Conservation (phyloP, 192 early-diverging fungal genomes). For the Allomyces macrogynus region DNA sequence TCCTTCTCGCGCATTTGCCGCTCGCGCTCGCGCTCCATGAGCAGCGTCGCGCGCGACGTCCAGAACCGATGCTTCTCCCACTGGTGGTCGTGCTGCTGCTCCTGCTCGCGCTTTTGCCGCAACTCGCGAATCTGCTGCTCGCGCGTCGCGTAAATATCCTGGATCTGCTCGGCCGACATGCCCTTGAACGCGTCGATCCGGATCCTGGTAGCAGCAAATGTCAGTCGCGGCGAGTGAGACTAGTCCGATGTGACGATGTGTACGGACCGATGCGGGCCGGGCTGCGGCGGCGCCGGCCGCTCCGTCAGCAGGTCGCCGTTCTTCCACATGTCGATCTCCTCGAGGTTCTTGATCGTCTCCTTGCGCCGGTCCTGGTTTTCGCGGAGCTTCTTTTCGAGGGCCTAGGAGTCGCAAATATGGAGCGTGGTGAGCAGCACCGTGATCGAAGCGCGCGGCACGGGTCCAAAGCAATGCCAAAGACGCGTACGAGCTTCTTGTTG, state of each 20-base stretch:
- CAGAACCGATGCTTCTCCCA: conserved; percentile 17
- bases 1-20: conserved; percentile 13
- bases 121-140: conserved; percentile 23
- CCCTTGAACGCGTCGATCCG: conserved; percentile 37
- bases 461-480: neutral
- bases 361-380: conserved; percentile 11
- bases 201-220: conserved; percentile 8
- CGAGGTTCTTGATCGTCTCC: conserved; percentile 16
- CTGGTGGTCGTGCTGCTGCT: conserved; percentile 11
- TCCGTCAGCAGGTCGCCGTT: conserved; percentile 31
- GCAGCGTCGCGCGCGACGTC: conserved; percentile 16
- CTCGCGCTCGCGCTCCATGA: conserved; percentile 20
- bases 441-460: too few relatives aligned
- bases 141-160: conserved; percentile 16
- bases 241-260: too few relatives aligned
- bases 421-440: neutral
- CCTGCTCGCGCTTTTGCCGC: conserved; percentile 9
- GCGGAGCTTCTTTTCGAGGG: conserved; percentile 19
- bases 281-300: conserved; percentile 22
- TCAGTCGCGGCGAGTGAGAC: too few relatives aligned
- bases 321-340: conserved; percentile 20
- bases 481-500: conserved; percentile 18
- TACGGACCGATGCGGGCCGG: neutral
- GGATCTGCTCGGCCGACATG: conserved; percentile 22
- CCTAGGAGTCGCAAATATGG: neutral